Percentiles rank a stretch among this genome's conserved stretches.
phyloP scores from a whole-genome alignment of 2,329 filamentous ascomycete genomes.

The Colletotrichum paranaense region DNA sequence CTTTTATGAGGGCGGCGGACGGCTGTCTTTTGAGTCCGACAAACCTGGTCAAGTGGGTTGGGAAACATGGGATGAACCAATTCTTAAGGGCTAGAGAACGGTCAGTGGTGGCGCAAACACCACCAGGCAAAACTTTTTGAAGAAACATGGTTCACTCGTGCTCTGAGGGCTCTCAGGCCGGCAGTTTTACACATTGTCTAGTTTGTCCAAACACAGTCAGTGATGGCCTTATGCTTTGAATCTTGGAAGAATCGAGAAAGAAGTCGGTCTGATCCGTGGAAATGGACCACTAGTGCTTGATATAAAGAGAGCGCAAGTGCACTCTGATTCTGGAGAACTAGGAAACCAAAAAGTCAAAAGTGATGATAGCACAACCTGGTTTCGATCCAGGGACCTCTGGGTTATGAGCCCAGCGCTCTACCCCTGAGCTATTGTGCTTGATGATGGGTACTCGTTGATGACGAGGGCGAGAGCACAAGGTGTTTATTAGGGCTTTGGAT shows the following conservation, averaged over 20 bases:
- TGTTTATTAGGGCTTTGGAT: neutral
- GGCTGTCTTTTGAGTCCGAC: neutral
- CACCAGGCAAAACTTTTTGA: neutral
- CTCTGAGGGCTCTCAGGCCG: neutral
- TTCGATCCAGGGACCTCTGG: slow-evolving; percentile 33
- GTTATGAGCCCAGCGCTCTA: slow-evolving; percentile 35
- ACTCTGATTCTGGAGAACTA: neutral
- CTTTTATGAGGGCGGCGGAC: neutral
- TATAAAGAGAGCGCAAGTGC: neutral
- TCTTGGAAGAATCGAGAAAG: neutral
- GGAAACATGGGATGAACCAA: neutral
- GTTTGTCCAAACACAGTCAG: neutral
- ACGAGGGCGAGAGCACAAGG: accelerated
- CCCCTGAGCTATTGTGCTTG: slow-evolving; percentile 34
- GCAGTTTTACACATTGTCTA: neutral
- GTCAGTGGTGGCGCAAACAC: neutral
- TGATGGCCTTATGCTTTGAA: neutral
- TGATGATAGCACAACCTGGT: slow-evolving; percentile 23
- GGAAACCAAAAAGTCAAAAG: neutral
- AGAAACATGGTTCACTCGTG: neutral
- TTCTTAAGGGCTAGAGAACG: neutral
- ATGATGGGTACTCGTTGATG: neutral
- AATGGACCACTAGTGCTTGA: neutral
- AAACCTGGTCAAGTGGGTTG: neutral
- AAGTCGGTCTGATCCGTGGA: neutral